Evolutionary conservation across 2,329 filamentous ascomycete genomes (phyloP).

Genomic region (Sphaerulina musiva): DNA sequence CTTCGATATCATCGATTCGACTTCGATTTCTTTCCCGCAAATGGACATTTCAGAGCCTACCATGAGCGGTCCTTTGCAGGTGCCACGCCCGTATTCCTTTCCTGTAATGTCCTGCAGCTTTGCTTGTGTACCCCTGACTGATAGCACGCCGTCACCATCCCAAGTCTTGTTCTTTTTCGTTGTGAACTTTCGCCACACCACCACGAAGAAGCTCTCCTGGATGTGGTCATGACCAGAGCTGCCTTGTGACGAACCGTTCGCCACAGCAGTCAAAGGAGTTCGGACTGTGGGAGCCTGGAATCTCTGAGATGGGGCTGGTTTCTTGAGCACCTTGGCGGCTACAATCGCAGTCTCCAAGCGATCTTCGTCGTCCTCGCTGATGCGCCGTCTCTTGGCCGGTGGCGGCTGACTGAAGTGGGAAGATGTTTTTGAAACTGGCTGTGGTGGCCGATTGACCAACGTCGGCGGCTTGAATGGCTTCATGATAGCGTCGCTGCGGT

Average conservation of each 20-base stretch:
- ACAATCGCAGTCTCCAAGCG: slow-evolving; percentile 21
- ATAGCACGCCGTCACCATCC: slow-evolving; percentile 65
- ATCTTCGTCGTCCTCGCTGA: slow-evolving; percentile 29
- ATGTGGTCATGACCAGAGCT: slow-evolving; percentile 16
- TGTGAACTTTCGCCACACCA: slow-evolving; percentile 58
- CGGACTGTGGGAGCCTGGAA: slow-evolving; percentile 23
- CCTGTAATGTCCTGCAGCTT: slow-evolving; percentile 58
- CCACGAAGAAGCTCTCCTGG: slow-evolving; percentile 38
- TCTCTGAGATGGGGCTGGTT: slow-evolving; percentile 16
- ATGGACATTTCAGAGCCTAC: slow-evolving; percentile 57
- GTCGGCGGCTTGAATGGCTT: slow-evolving; percentile 31
- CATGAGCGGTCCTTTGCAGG: slow-evolving; percentile 51
- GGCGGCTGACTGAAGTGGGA: slow-evolving; percentile 25
- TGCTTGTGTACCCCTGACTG: slow-evolving; percentile 52
- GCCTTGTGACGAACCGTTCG: slow-evolving; percentile 17
- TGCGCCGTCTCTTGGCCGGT: slow-evolving; percentile 39
- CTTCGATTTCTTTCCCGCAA: slow-evolving; percentile 61
- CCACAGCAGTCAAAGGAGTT: slow-evolving; percentile 30
- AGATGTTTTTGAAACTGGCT: background rate
- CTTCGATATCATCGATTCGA: slow-evolving; percentile 56
- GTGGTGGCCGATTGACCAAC: slow-evolving; percentile 16
- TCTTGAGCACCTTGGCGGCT: slow-evolving; percentile 31
- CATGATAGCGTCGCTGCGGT: slow-evolving; percentile 15
- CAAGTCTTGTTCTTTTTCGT: slow-evolving; percentile 71
- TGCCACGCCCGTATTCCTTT: slow-evolving; percentile 54